Base-by-base conservation (phyloP, 192 early-diverging fungal species). In the Backusella parvicylindrica region DNA sequence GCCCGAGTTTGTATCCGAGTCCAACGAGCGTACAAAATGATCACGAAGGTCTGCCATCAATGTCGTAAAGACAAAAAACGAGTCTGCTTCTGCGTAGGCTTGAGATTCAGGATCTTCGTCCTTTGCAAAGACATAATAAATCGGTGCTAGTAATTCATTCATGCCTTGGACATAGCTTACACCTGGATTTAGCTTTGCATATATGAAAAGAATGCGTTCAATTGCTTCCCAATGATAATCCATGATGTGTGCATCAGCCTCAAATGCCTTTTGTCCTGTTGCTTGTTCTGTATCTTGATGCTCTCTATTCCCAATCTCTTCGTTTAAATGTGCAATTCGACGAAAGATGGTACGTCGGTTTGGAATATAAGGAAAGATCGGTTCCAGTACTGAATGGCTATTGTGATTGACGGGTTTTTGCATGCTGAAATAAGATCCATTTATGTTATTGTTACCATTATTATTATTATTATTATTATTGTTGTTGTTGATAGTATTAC, bases 111-210 rank as follows among this genome's bases (percentile, higher is more conserved):
- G 80, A 80, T 82, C 74, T 23, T 70, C 53, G 8, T 78, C 38
- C 30, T 84, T 87, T 21, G 93, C 91, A 73, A 92, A 82, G 6
- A 94, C 88, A 63, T 93, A 94, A 78, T 94, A 95, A 23, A 94
- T 84, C 0, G 94, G 94, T 1, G 88, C 94, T 23, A 95, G 79
- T 49, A 95, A 81, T 76, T 95, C 92, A 77, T 95, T 95, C 94
- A 96, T 94, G 35, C 94, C 94, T 78, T 96, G 94, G n/a, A 93
- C 90, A 74, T 96, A 96, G 2, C 91, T 90, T 13, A 92, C 86
- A 28, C 94, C 94, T 5, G 89, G 91, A 74, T 95, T 95, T 50
- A 95, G 81, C 69, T 92, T 91, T 4, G 91, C 90, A 78, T 91
- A 93, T 35, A 95, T 91, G 68, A 90, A 94, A 73, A 96, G 74